Percentiles rank a stretch among this genome's conserved stretches.
Conservation (phyloP, 2,329 filamentous ascomycete species). For the Talaromyces sp. region DNA sequence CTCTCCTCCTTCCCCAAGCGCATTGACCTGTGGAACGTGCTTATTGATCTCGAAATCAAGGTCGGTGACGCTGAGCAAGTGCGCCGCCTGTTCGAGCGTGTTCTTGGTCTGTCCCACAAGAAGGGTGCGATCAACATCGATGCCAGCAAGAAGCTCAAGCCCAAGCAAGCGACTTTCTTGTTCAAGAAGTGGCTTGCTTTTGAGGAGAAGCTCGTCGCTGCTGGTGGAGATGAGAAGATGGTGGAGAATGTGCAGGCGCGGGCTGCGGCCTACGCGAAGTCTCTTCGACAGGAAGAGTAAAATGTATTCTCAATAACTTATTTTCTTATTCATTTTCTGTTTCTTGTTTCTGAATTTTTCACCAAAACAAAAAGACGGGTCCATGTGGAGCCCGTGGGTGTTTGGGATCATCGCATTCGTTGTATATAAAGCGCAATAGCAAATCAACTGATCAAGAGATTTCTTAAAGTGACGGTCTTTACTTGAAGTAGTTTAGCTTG, state of each 20-base stretch:
- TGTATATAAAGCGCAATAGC: slow-evolving; percentile 29
- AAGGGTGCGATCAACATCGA: slow-evolving; percentile 36
- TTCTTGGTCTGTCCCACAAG: slow-evolving; percentile 54
- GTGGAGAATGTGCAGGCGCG: slow-evolving; percentile 70
- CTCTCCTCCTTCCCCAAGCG: slow-evolving; percentile 84
- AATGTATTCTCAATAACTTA: slow-evolving; percentile 1
- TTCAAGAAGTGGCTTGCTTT: slow-evolving; percentile 92
- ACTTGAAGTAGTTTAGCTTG: no score
- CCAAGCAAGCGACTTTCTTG: slow-evolving; percentile 79
- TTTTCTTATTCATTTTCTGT: not conserved
- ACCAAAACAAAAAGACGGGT: slow-evolving; percentile 16
- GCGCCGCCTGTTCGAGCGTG: slow-evolving; percentile 79
- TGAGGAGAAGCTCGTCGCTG: slow-evolving; percentile 65
- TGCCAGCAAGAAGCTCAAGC: slow-evolving; percentile 69
- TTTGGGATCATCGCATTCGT: slow-evolving; percentile 28
- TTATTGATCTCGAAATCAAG: slow-evolving; percentile 79
- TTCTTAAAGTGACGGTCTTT: no score
- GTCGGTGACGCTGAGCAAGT: slow-evolving; percentile 64
- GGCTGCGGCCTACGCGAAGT: slow-evolving; percentile 70
- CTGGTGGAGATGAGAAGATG: slow-evolving; percentile 67
- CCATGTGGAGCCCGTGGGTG: slow-evolving; percentile 22
- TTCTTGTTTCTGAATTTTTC: not conserved
- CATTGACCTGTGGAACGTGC: slow-evolving; percentile 89
- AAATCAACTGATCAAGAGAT: slow-evolving; percentile 19
- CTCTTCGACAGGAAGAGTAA: slow-evolving; percentile 36